These are phyloP conservation scores for Sphaerulina populicola DNA, from an alignment of 2,329 filamentous ascomycete genomes.

Conservation along the genomic window DNA sequence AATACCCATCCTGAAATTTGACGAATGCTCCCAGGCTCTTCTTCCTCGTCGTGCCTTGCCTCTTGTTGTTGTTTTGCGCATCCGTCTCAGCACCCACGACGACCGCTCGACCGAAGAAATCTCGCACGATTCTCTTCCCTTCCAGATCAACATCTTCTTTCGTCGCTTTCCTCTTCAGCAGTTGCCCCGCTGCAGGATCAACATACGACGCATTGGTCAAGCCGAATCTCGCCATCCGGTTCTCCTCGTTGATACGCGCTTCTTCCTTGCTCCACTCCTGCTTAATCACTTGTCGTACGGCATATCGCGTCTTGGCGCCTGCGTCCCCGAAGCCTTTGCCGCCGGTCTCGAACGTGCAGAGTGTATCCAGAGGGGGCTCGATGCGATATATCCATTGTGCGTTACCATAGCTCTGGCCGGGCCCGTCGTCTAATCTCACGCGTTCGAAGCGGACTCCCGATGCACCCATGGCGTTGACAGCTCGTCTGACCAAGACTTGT, in stretches of 20 bases:
- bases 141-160: conserved; percentile 29
- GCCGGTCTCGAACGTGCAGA: conserved; percentile 66
- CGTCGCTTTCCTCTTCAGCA: not conserved
- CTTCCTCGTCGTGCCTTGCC: conserved; percentile 42
- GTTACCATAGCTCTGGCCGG: conserved; percentile 9
- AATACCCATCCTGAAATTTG: conserved; percentile 80
- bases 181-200: conserved; percentile 9
- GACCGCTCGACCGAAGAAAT: conserved; percentile 78
- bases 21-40: conserved; percentile 87
- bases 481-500: conserved; percentile 67
- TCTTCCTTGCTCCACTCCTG: conserved; percentile 76
- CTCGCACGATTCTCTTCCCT: conserved; percentile 50
- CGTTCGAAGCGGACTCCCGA: conserved; percentile 74
- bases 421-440: conserved; percentile 57
- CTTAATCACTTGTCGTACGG: conserved; percentile 84
- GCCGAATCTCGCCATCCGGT: conserved; percentile 59
- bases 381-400: conserved; percentile 73
- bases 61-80: conserved; percentile 33
- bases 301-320: conserved; percentile 69
- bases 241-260: conserved; percentile 55
- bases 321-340: conserved; percentile 44
- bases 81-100: conserved; percentile 36
- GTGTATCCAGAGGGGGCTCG: conserved; percentile 80
- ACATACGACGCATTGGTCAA: conserved; percentile 33
- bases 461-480: conserved; percentile 74